Base-by-base conservation (phyloP, 495 filamentous ascomycete species). In the Penicillium pancosmium region DNA sequence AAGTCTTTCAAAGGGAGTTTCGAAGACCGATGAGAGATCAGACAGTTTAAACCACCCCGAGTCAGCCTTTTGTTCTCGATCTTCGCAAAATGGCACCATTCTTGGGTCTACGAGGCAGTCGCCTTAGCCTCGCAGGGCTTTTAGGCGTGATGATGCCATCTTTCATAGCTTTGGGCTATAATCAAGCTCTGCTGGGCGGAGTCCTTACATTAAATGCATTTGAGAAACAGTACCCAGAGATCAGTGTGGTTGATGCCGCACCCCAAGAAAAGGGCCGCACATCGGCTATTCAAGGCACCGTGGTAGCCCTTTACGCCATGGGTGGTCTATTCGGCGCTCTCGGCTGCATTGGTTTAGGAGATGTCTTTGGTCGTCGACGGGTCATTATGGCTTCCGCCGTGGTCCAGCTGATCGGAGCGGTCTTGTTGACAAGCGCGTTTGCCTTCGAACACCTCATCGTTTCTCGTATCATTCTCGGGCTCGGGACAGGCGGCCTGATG, bases 401-500 rank as follows among this genome's bases (percentile, higher is more conserved):
- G 8, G 34, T 52, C 12, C 65, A 68, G 13, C 41, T 70, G n/a
- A 59, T 77, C 5, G 76, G 71, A 35, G 65, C 70, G 12, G 66
- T 77, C 21, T 68, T 77, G 8, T 69, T 72, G 54, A 70, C 72
- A 2, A 74, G 70, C n/a, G 57, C 50, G 43, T 72, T 44, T 44
- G 64, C 55, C 58, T 64, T 70, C 15, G 41, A 50, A n/a, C 66
- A 63, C 55, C 62, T 72, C 1, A 57, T 68, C 55, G 58, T 65
- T 5, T 56, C 59, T 25, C 56, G 63, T 6, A 21, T 63, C 8
- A 61, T 86, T 25, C 84, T 84, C 40, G 85, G 84, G 9, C 75
- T 82, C 40, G 84, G 85, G 2, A 85, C 82, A 31, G 85, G 85
- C 48, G 82, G 61, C 2, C 47, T 61, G n/a, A 31, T 64, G 16